These are phyloP conservation scores for Solanum chaucha DNA, from an alignment of 257 asterid genomes.

Conservation along the genomic window DNA sequence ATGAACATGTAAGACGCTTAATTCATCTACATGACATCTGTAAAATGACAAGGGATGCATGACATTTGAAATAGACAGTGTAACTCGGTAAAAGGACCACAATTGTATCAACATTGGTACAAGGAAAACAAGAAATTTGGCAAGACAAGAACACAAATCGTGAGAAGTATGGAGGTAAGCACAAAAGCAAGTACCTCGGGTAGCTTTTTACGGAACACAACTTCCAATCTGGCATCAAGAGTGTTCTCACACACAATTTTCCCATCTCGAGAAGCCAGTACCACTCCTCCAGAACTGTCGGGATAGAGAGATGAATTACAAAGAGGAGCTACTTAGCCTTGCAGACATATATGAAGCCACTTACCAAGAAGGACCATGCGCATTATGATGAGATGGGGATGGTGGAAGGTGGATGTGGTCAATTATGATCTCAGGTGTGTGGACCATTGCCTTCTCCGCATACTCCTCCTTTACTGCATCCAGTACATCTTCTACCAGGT, in stretches of 20 bases:
- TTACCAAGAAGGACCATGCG: constrained; percentile 67
- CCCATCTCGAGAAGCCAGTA: constrained; percentile 69
- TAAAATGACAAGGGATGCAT: neutral
- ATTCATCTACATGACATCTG: neutral
- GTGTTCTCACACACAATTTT: constrained; percentile 71
- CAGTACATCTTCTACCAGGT: constrained; percentile 50
- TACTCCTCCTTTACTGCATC: constrained; percentile 60
- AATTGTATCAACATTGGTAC: neutral
- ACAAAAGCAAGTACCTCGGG: constrained; percentile 40
- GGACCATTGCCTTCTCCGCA: constrained; percentile 54
- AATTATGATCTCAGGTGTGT: constrained; percentile 57
- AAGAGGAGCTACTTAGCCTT: neutral
- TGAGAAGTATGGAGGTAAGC: neutral
- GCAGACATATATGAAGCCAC: neutral
- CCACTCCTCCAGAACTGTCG: constrained; percentile 71
- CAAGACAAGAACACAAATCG: neutral
- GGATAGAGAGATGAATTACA: neutral
- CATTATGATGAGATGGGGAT: constrained; percentile 54
- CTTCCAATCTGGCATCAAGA: constrained; percentile 73
- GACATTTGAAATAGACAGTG: neutral
- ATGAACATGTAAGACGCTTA: neutral
- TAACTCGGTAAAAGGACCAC: neutral
- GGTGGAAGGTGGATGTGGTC: constrained; percentile 67
- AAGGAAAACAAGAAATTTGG: neutral
- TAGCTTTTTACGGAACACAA: constrained; percentile 51